Base-by-base conservation (phyloP, 495 filamentous ascomycete genomes). In the Penicillium mononematosum region DNA sequence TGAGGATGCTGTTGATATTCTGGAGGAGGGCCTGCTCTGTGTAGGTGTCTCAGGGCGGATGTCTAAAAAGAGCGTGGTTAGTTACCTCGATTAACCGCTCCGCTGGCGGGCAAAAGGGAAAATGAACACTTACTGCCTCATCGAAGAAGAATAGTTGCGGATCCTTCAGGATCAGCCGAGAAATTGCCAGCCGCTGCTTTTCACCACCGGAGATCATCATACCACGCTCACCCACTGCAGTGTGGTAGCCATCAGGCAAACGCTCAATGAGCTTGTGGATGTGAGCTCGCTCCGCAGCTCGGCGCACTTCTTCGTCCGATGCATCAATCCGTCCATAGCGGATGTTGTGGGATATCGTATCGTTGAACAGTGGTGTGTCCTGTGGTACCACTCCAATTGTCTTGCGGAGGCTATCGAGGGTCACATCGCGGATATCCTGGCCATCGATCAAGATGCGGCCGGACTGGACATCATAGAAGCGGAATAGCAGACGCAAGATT, bases 201-300 rank as follows among this genome's bases (percentile, higher is more conserved):
- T 98, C 94, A 32, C 94, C 94, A 8, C 92, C 94, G 4, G 89
- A 93, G 17, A 98, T 97, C 94, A 98, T 98, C 88, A 98, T 88
- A 1, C 94, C 94, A 24, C 95, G 80, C 78, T 98, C 94, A 17
- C 94, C 94, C 11, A 98, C 94, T 65, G 88, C 92, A 2, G 94
- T 98, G 17, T 88, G 70, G 65, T 98, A 98, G 4, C 91, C 91
- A 16, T 92, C 87, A 1, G 92, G 92, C 61, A 93, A 84, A 32
- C 72, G 73, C 50, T 82, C 77, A 51, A 98, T 86, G 45, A 88
- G 89, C 20, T 96, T 86, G 70, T 96, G 85, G 45, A 98, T 90
- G 51, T 85, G 84, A 6, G 94, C 95, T 53, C 88, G 79, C 61
- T 86, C 84, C 0, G 94, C 91, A 2, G 88, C 94, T 38, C 83